Base-by-base conservation (phyloP, 2,329 filamentous ascomycete genomes). In the Blastomyces emzantsi region DNA sequence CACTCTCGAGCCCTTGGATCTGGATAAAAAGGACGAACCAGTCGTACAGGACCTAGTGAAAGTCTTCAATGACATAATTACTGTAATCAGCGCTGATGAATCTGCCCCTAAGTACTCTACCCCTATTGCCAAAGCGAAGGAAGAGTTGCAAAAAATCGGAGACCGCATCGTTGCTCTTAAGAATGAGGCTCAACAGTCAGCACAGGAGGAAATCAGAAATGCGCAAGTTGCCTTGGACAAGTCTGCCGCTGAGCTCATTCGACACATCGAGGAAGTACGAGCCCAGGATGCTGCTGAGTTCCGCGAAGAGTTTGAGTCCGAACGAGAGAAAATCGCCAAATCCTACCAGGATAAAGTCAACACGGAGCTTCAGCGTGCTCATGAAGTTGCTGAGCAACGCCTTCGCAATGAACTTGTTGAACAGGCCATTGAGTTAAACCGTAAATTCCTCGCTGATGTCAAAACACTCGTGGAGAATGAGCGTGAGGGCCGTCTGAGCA, bases 31-130 rank as follows among this genome's bases (percentile, higher is more conserved):
- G 62, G 85, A 87, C 65, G 93, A 97, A 74, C 90, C 90, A 36
- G 84, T 96, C 45, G 90, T 97, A 28, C 92, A 97, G 77, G 91
- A 97, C 71, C 82, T 99, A 6, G 91, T 96, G 65, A 93, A 90
- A 79, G 93, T 96, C 79, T 83, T 99, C 70, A 99, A 99, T 78
- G 91, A 96, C 76, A 88, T 99, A 70, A 96, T 99, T 73, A 87
- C 90, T 9, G 90, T 95, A 57, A 87, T 97, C 74, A 96, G 97
- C 75, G 89, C 90, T 64, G 93, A 96, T 74, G 85, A 88, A 66
- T 85, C 90, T 64, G 85, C 88, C 66, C 83, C 83, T 69, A 91
- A 89, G 75, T 96, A 94, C 77, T 86, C 85, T 61, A 83, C 85
- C 2, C 88, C 91, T 0, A 87, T 99, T 64, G 80, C 83, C 69